These are phyloP conservation scores for Penicillium sumatraense DNA, from an alignment of 2,329 filamentous ascomycete species.

Conservation along the genomic window DNA sequence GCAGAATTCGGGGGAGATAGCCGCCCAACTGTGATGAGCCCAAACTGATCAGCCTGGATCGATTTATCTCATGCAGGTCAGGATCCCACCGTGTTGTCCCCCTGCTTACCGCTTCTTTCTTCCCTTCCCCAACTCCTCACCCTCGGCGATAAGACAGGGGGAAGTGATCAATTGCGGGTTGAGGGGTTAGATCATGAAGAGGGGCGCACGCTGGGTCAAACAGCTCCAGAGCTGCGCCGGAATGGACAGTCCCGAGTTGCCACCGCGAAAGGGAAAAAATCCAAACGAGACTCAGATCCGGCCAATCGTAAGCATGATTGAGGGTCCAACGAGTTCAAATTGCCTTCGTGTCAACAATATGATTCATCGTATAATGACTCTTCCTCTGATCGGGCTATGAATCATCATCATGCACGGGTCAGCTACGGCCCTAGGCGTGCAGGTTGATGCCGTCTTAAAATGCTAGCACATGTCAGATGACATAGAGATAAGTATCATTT, in stretches of 20 bases:
- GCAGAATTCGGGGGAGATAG: slow-evolving; percentile 2
- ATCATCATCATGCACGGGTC: slow-evolving; percentile 29
- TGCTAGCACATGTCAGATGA: background rate
- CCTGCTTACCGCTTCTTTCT: slow-evolving; percentile 25
- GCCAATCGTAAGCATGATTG: slow-evolving; percentile 14
- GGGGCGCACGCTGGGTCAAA: background rate
- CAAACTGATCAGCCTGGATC: slow-evolving; percentile 5
- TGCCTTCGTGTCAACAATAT: slow-evolving; percentile 20
- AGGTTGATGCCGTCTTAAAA: background rate
- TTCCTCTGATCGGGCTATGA: slow-evolving; percentile 20
- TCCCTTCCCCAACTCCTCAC: background rate
- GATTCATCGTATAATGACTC: slow-evolving; percentile 26
- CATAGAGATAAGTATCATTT: too few species aligned
- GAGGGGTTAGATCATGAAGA: background rate
- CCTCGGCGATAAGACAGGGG: background rate
- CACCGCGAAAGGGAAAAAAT: slow-evolving; percentile 20
- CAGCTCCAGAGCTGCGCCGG: slow-evolving; percentile 7
- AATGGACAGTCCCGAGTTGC: slow-evolving; percentile 25
- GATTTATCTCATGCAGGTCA: slow-evolving; percentile 27
- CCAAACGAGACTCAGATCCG: slow-evolving; percentile 11
- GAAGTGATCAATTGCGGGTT: background rate
- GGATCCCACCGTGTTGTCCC: slow-evolving; percentile 17
- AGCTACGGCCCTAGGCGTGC: slow-evolving; percentile 9
- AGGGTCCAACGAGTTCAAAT: background rate
- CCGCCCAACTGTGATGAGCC: slow-evolving; percentile 11